Evolutionary conservation across 2,329 filamentous ascomycete species (phyloP).

Genomic region (Chaetomium sp.): DNA sequence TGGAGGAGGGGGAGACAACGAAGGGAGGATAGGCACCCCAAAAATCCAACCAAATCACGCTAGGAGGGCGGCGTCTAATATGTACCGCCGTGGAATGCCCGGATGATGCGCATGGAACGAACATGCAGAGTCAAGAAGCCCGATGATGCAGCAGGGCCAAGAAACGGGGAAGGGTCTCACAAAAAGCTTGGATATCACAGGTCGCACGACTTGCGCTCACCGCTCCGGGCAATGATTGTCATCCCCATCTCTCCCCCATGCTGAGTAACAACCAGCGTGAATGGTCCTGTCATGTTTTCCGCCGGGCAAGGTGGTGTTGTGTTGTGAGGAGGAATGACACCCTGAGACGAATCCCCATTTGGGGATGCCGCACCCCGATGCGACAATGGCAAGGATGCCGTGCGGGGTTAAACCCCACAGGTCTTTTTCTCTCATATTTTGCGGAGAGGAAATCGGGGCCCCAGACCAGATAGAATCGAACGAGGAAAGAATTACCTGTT

Average conservation of each 20-base stretch:
- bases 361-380: conserved; percentile 1
- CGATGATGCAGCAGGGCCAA: too few species aligned
- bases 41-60: too few species aligned
- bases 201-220: not conserved
- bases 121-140: too few species aligned
- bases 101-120: too few species aligned
- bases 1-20: too few species aligned
- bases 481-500: not conserved
- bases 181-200: not conserved
- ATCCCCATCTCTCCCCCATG: not conserved
- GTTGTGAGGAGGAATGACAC: not conserved
- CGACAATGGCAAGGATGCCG: not conserved
- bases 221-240: not conserved
- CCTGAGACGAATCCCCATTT: not conserved
- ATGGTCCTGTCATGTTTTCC: not conserved
- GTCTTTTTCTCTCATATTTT: not conserved
- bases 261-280: not conserved
- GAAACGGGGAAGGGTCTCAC: not conserved
- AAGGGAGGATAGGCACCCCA: too few species aligned
- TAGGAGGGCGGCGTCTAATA: too few species aligned
- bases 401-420: not conserved
- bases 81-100: too few species aligned
- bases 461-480: not conserved
- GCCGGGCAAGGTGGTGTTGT: not conserved
- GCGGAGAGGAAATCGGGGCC: not conserved